These are phyloP conservation scores for Trametes cinnabarina DNA, from an alignment of 768 basidiomycete genomes.

Conservation along the genomic window DNA sequence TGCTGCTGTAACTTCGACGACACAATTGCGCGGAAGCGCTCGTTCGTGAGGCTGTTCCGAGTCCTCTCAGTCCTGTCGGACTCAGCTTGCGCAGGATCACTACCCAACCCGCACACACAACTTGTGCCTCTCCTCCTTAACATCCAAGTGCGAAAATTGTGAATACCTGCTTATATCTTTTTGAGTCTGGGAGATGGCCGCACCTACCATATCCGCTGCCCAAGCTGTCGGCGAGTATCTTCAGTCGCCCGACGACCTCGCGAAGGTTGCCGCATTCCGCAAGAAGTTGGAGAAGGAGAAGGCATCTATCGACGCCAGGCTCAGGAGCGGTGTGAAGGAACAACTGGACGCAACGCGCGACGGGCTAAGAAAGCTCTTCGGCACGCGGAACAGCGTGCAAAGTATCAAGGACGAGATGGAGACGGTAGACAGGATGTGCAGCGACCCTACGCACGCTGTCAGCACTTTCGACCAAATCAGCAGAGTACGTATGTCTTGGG, in stretches of 20 bases:
- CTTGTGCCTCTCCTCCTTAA: not conserved
- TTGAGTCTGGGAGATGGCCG: slow-evolving; percentile 16
- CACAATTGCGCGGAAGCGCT: no score
- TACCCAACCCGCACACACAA: not conserved
- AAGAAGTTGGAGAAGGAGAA: slow-evolving; percentile 98
- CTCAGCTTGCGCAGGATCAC: no score
- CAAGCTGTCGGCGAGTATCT: slow-evolving; percentile 88
- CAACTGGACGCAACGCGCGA: slow-evolving; percentile 90
- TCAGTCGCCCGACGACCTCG: slow-evolving; percentile 90
- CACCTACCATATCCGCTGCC: slow-evolving; percentile 64
- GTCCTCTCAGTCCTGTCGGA: no score
- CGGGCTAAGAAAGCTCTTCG: slow-evolving; percentile 77
- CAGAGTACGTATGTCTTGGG: slow-evolving; percentile 55
- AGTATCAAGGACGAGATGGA: slow-evolving; percentile 84
- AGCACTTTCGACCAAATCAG: slow-evolving; percentile 95
- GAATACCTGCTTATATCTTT: not conserved
- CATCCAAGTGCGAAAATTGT: not conserved
- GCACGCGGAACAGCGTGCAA: slow-evolving; percentile 76
- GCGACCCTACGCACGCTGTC: slow-evolving; percentile 72
- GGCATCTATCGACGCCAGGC: slow-evolving; percentile 85
- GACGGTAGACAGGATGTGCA: slow-evolving; percentile 70
- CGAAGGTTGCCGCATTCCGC: slow-evolving; percentile 82
- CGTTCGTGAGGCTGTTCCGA: no score
- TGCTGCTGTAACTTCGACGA: no score
- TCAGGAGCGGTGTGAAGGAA: slow-evolving; percentile 89